Evolutionary conservation across 2,329 filamentous ascomycete genomes (phyloP).

Genomic region (Fusarium nygamai): DNA sequence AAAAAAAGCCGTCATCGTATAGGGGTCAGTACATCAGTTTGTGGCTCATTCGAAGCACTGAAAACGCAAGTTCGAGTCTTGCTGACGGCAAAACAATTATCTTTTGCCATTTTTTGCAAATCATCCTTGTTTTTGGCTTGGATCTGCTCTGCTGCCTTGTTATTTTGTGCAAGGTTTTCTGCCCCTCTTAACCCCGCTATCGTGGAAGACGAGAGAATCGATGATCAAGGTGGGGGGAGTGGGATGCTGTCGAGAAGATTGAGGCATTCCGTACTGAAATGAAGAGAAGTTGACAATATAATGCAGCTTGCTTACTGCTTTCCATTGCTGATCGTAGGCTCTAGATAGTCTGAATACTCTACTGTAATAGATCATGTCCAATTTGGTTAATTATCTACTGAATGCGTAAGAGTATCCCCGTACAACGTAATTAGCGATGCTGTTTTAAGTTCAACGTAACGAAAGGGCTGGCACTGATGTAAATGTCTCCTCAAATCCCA

Average conservation of each 20-base stretch:
- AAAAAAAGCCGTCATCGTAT: constrained; percentile 35
- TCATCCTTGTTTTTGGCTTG: background rate
- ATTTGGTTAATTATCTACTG: background rate
- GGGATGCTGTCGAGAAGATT: background rate
- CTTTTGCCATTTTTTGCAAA: constrained; percentile 10
- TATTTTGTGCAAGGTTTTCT: constrained; percentile 6
- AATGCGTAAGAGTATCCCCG: background rate
- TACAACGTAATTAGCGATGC: background rate
- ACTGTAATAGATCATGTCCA: background rate
- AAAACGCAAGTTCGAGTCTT: constrained; percentile 41
- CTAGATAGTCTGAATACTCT: background rate
- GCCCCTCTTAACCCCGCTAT: constrained; percentile 2
- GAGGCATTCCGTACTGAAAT: background rate
- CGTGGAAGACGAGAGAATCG: background rate
- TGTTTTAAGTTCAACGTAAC: background rate
- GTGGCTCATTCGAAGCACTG: constrained; percentile 35
- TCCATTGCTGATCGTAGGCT: background rate
- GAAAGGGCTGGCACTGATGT: background rate
- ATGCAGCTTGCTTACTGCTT: background rate
- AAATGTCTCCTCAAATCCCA: background rate
- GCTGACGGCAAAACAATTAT: constrained; percentile 28
- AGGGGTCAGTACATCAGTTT: constrained; percentile 40
- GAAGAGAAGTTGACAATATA: background rate
- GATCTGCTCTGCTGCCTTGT: background rate
- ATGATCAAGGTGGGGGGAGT: background rate